Conservation (phyloP, 306 rosid genomes). For the Acacia crassicarpa region DNA sequence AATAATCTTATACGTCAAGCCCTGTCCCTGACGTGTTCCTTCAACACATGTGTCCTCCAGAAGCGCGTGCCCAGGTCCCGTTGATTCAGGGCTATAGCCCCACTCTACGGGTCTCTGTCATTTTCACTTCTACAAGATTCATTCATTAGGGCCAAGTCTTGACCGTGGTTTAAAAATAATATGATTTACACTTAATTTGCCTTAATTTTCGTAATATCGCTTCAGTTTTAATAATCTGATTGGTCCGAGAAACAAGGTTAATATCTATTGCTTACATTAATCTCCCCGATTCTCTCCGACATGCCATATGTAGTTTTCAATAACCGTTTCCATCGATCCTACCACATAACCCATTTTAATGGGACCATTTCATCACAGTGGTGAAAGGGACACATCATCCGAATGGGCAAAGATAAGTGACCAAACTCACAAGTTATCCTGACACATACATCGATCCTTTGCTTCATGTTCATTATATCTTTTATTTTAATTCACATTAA, state of each 20-base stretch:
- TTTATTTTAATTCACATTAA: slow-evolving; percentile 24
- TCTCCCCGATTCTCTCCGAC: slow-evolving; percentile 26
- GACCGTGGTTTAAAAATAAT: not conserved
- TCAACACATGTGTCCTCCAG: slow-evolving; percentile 43
- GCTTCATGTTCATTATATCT: slow-evolving; percentile 17
- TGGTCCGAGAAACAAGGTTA: not conserved
- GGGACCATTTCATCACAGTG: slow-evolving; percentile 48
- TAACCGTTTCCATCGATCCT: slow-evolving; percentile 34
- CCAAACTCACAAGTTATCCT: slow-evolving; percentile 51
- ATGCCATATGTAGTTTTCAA: slow-evolving; percentile 28
- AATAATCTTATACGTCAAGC: slow-evolving; percentile 64
- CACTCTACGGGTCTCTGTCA: not conserved
- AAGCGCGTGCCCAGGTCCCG: slow-evolving; percentile 45
- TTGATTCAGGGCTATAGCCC: slow-evolving; percentile 46
- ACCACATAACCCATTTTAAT: slow-evolving; percentile 22
- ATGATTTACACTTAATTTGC: not conserved
- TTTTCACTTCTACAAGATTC: slow-evolving; percentile 20
- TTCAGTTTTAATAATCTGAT: not conserved
- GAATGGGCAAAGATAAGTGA: slow-evolving; percentile 30
- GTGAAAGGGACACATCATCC: slow-evolving; percentile 46
- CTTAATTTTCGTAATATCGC: not conserved
- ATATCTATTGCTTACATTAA: not conserved
- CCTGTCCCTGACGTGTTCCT: slow-evolving; percentile 58
- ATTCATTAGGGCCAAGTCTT: not conserved
- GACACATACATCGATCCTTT: not conserved